These are phyloP conservation scores for Flaveria ramosissima DNA, from an alignment of 129 eudicot species.

Conservation along the genomic window DNA sequence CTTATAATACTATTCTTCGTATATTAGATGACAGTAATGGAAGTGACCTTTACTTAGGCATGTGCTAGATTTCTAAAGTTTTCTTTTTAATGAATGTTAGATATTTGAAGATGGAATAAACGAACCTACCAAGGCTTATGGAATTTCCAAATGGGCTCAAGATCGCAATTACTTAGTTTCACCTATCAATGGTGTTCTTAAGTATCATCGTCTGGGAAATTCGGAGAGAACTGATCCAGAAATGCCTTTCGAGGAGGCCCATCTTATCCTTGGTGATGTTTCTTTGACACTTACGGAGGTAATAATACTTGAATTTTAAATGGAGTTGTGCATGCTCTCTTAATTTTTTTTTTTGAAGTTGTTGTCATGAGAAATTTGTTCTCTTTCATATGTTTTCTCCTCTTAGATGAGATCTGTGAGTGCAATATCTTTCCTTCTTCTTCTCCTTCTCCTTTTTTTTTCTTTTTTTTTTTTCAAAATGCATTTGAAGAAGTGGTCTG, in stretches of 20 bases:
- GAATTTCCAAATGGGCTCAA: slow-evolving; percentile 60
- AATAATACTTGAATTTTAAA: slow-evolving; percentile 24
- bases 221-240: slow-evolving; percentile 74
- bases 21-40: slow-evolving; percentile 12
- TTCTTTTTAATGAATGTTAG: slow-evolving; percentile 36
- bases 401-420: slow-evolving; percentile 11
- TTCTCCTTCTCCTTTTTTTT: not conserved
- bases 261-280: slow-evolving; percentile 71
- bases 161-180: slow-evolving; percentile 80
- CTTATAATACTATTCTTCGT: not conserved
- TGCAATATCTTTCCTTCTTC: slow-evolving; percentile 17
- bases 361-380: not conserved
- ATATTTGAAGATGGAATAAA: slow-evolving; percentile 94
- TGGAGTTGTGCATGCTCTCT: slow-evolving; percentile 16
- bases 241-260: slow-evolving; percentile 89
- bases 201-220: slow-evolving; percentile 90
- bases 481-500: slow-evolving; percentile 13
- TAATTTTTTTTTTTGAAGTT: slow-evolving; percentile 1
- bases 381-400: not conserved
- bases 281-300: slow-evolving; percentile 90
- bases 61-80: slow-evolving; percentile 22
- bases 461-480: not conserved
- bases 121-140: slow-evolving; percentile 50
- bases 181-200: slow-evolving; percentile 87
- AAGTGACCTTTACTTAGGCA: slow-evolving; percentile 15